Percentiles rank a stretch among this genome's conserved stretches.
phyloP scores from a whole-genome alignment of 495 filamentous ascomycete species.

The Hypoxylon trugodes region DNA sequence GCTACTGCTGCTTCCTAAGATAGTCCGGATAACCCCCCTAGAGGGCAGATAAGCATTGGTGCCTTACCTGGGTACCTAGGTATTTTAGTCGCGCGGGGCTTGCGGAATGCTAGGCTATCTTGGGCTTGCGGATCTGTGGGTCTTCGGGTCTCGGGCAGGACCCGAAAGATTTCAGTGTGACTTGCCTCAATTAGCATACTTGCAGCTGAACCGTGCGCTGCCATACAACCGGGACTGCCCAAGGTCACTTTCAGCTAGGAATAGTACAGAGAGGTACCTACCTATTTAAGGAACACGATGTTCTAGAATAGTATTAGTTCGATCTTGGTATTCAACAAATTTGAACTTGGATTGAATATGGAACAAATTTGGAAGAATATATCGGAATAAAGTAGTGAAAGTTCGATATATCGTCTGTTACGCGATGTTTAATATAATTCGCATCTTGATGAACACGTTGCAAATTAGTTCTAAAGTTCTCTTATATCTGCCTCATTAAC shows the following conservation, averaged over 20 bases:
- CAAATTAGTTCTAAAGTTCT: conserved; percentile 1
- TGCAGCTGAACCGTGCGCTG: conserved; percentile 25
- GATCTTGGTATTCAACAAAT: too few relatives aligned
- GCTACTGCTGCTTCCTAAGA: background rate
- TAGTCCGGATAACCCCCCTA: too few relatives aligned
- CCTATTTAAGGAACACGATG: too few relatives aligned
- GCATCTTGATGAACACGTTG: conserved; percentile 21
- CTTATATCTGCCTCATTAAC: background rate
- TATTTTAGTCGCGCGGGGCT: conserved; percentile 35
- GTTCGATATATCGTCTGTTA: too few relatives aligned
- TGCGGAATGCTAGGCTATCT: conserved; percentile 9
- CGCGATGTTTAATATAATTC: background rate
- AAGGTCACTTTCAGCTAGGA: too few relatives aligned
- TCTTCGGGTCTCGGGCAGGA: too few relatives aligned
- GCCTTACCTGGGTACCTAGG: too few relatives aligned
- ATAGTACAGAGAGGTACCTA: too few relatives aligned
- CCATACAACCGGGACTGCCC: conserved; percentile 12
- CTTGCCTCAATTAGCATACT: conserved; percentile 9
- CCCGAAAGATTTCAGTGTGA: too few relatives aligned
- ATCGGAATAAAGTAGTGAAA: too few relatives aligned
- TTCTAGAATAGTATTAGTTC: too few relatives aligned
- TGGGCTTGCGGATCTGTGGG: too few relatives aligned
- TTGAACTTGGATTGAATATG: background rate
- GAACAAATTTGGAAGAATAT: background rate
- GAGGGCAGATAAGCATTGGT: conserved; percentile 28